Percentiles rank a stretch among this genome's conserved stretches.
phyloP scores from a whole-genome alignment of 2,329 filamentous ascomycete genomes.

The Claviceps cyperi region DNA sequence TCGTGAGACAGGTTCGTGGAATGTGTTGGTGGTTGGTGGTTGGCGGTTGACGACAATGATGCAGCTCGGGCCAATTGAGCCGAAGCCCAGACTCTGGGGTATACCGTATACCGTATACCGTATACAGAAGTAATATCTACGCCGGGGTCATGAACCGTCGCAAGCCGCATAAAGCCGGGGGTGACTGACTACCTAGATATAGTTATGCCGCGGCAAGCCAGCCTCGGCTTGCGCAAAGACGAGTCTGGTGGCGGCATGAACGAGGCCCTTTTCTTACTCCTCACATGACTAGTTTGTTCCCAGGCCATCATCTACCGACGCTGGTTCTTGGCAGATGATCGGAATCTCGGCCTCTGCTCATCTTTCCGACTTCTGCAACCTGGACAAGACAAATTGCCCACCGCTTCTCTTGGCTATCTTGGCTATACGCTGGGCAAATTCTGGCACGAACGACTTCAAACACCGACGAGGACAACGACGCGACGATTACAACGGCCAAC shows the following conservation, averaged over 20 bases:
- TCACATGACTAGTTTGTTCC: not conserved
- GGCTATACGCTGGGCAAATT: no score
- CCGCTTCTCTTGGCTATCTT: no score
- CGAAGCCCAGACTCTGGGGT: not conserved
- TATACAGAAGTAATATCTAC: no score
- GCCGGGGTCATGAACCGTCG: slow-evolving; percentile 18
- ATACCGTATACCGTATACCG: no score
- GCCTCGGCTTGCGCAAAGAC: not conserved
- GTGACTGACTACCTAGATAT: no score
- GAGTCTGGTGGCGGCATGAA: no score
- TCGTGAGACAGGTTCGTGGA: not conserved
- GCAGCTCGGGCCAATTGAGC: not conserved
- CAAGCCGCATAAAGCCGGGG: slow-evolving; percentile 30
- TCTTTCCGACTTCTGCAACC: no score
- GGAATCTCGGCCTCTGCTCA: no score
- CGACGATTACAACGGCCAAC: no score
- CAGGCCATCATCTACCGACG: no score
- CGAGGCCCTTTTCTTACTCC: not conserved
- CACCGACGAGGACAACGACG: not conserved
- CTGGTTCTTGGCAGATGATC: no score
- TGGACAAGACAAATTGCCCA: no score
- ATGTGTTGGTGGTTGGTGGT: not conserved
- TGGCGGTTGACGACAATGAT: not conserved
- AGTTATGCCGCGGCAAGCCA: not conserved
- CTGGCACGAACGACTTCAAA: not conserved